phyloP scores from a whole-genome alignment of 768 basidiomycete species.

The Suillus ampliporus region DNA sequence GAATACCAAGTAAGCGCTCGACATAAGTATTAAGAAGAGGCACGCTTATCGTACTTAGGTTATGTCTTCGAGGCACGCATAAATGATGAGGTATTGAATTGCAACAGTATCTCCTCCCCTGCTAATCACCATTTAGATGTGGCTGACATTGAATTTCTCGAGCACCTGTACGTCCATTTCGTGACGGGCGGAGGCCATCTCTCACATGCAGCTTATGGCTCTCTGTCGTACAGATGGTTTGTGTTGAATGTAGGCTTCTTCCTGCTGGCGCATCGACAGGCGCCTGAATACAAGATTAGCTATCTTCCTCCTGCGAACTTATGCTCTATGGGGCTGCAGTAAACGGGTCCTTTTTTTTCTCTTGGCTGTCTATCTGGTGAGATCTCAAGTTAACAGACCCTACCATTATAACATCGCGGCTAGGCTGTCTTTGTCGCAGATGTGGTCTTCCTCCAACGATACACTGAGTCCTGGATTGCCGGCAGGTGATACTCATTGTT shows the following conservation, averaged over 20 bases:
- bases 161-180: neutral
- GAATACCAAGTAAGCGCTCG: neutral
- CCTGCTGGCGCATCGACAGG: neutral
- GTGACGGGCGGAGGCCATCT: neutral
- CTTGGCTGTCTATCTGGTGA: neutral
- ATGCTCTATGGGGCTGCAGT: conserved; percentile 4
- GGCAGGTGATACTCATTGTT: neutral
- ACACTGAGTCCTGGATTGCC: neutral
- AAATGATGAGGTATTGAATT: neutral
- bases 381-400: neutral
- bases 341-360: neutral
- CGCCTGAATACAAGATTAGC: neutral
- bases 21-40: too few species aligned
- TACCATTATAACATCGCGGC: neutral
- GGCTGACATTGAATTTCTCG: neutral
- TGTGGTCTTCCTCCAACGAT: neutral
- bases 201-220: conserved; percentile 1
- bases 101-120: neutral
- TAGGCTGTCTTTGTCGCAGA: neutral
- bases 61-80: neutral
- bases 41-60: neutral
- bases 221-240: neutral
- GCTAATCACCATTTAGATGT: neutral
- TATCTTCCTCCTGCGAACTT: neutral
- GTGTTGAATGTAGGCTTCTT: neutral